Base-by-base conservation (phyloP, 768 basidiomycete genomes). In the Macrocybe gigantea region DNA sequence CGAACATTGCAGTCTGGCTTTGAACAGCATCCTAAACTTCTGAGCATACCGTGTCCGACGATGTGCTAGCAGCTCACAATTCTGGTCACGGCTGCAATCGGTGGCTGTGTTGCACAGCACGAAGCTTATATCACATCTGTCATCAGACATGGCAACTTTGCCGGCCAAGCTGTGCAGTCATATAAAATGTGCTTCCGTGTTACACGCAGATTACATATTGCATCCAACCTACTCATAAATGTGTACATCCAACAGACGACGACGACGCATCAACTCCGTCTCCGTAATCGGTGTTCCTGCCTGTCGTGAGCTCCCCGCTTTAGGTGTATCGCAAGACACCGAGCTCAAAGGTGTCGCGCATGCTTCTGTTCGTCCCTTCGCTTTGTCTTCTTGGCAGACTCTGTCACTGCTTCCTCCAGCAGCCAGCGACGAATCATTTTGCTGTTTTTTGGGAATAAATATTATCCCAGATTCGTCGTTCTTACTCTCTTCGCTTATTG, bases 271-370 rank as follows among this genome's bases (percentile, higher is more conserved):
- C 61, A 92, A 63, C 64, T 89, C 88, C 13, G 71, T 76, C 64
- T 91, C 88, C n/a, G 78, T 75, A 48, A 88, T 89, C 37, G 80
- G 82, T 53, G 83, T 80, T 12, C 85, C 83, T 10, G 75, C 66
- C 65, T 74, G 55, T 55, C 79, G 63, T 33, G 63, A 56, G 53
- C 66, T 64, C 30, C 65, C 52, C 51, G 50, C 38, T 52, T 62
- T 63, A 37, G 56, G 54, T 43, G 52, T 55, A 45, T 47, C 59
- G 39, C 52, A 53, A 29, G 48, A 46, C 35, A 43, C 56, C 42
- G 55, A 47, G 34, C 48, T 56, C 10, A 47, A 50, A 32, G 41
- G 50, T 33, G 44, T 47, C n/a, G 42, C 37, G 22, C 22, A 5
- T 51, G 44, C 22, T 49, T 38, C 35, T 41, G 45, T 33, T 30